Evolutionary conservation across 352 stramenopile genomes (phyloP), one percentile per base, ranked within the genome.

Genomic region (Phytophthora megakarya): DNA sequence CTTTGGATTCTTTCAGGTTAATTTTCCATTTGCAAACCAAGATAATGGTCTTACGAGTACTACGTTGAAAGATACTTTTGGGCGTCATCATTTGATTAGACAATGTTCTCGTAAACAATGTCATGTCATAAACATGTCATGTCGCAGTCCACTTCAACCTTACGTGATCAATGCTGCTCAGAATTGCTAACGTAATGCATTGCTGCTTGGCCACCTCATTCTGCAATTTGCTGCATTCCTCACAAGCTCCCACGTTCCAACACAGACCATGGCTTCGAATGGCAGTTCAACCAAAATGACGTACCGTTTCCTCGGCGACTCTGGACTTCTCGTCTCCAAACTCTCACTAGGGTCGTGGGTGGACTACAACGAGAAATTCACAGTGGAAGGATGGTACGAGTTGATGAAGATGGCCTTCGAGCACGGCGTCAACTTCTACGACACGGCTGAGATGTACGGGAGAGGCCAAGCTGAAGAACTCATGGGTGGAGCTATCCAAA

Each of bases 271-370:
- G 30, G 30, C 3, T 35, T 11, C 30, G 13, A 12, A 11, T 11
- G 30, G 1, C 8, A 35, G 8, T 11, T 35, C 28, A 66, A 66
- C 23, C 57, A 44, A 44, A 12, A 44, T 44, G 38, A 44, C 38
- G n/a, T 9, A 37, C 56, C 23, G 44, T 49, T 30, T 25, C 6
- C 42, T 23, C 40, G 40, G 40, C 40, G 16, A 46, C 19, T 46
- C 40, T 4, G 40, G 40, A 19, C 19, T 46, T 1, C 40, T 46
- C 6, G 40, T 46, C 8, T 46, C 40, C 40, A 46, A 46, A 12
- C 19, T 44, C 19, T 19, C 38, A 11, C 38, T 44, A 4, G 40
- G 40, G 6, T 46, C 40, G 9, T 46, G 40, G 40, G 22, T 47
- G 40, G 13, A n/a, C 21, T 28, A 47, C 11, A 22, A 32, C 19